Evolutionary conservation across 192 early-diverging fungal genomes (phyloP), one percentile per base, ranked within the genome.

Genomic region (Endogone sp.): DNA sequence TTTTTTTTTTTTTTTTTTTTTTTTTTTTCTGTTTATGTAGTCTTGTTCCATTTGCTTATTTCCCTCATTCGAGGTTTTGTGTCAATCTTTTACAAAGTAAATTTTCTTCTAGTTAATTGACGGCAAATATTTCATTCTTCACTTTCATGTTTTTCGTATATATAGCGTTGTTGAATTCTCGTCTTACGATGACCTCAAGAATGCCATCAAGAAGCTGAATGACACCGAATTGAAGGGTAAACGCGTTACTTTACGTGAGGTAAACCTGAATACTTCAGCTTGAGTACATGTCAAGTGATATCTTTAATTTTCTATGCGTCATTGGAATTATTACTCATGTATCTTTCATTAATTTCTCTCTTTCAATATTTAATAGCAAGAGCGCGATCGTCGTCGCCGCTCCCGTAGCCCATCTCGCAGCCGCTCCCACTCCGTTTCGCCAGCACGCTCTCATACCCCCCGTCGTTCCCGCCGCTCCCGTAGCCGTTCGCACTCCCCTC

Each of bases 121-220:
- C 65, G 11, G 4, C 64, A 22, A 66, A 31, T 55, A 69, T 30
- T 61, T 61, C 10, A n/a, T 65, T 29, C 32, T 6, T 60, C 9
- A 21, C 10, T 10, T 0, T 60, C 10, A 23, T 28, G 8, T 22
- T 28, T 16, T 28, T 11, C 22, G 11, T 56, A 13, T 11, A 16
- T 56, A 37, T 74, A 93, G 95, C 75, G 85, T 95, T 63, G 94
- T 98, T 32, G 96, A 98, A 82, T 98, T 97, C 71, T 75, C 84
- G 4, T 84, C 82, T 73, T 80, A 82, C 63, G 89, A 81, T 55
- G 94, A 97, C 63, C 90, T 95, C 81, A 86, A 93, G 28, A 85
- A 89, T 71, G 97, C 97, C 21, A 71, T 97, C 24, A 85, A 86
- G 70, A 91, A 91, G 80, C 89, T 96, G 69, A 87, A 97, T 62